Base-by-base conservation (phyloP, 805 yeast genomes). In the Diddensiella santjacobensis region DNA sequence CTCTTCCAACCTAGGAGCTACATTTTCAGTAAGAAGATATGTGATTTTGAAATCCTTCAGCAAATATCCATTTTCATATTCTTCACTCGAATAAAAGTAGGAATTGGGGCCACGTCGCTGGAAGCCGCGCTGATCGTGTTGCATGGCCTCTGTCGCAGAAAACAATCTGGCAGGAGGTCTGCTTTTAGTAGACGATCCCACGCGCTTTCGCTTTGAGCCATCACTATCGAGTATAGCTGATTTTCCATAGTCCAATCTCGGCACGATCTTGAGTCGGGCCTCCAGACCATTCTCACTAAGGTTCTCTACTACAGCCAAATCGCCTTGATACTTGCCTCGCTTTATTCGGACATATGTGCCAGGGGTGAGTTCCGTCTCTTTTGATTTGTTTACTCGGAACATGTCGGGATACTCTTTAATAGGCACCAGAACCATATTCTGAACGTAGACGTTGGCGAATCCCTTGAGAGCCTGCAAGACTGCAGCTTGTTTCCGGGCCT, bases 381-480 rank as follows among this genome's bases (percentile, higher is more conserved):
- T 79, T 0, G 95, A 80, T 67, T 85, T 88, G 47, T 82, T 87
- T 48, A 95, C 96, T 62, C 95, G 85, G 64, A 93, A 74, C 60
- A 93, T 74, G 65, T 90, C 95, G 1, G 96, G 96, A 65, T 89
- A 86, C 69, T 93, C 99, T 65, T 87, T 87, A 50, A 93, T 93
- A 3, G 99, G 99, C 42, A 93, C 96, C 52, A 91, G 73, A 44
- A 90, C 75, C 67, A 87, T 86, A 60, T 84, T 84, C 47, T 77
- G 71, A 22, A 77, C 62, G 58, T 84, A 93, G 30, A 91, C 83
- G 66, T 89, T 90, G 29, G 93, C 91, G 64, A 93, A 77, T 68
- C 98, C 98, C 41, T 81, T 80, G 51, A 91, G 76, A 15, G 96
- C 96, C 50, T 79, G 82, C 62, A 84, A 87, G 37, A 91, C 95